phyloP scores from a whole-genome alignment of 176 grass and related monocot genomes.

The Phoenix roebelenii region DNA sequence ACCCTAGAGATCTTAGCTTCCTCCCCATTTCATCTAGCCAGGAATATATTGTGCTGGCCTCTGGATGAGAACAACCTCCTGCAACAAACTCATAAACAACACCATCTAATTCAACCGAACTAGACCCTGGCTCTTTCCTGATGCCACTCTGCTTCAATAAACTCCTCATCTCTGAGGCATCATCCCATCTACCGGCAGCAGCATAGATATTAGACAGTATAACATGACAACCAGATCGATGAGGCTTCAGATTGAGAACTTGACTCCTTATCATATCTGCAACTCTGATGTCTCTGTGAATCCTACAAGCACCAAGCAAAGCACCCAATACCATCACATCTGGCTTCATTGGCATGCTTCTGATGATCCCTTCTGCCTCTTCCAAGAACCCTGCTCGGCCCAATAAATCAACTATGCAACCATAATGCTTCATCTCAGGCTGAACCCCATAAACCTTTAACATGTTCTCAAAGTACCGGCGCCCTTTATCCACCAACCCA shows the following conservation, averaged over 20 bases:
- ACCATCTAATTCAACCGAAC: slow-evolving; percentile 25
- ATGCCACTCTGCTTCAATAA: slow-evolving; percentile 30
- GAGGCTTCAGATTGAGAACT: slow-evolving; percentile 18
- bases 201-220: slow-evolving; percentile 45
- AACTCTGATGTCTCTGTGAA: slow-evolving; percentile 42
- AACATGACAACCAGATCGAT: slow-evolving; percentile 41
- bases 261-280: slow-evolving; percentile 38
- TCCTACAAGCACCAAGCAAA: slow-evolving; percentile 45
- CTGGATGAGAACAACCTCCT: background rate
- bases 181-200: slow-evolving; percentile 38
- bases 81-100: slow-evolving; percentile 9
- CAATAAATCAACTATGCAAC: slow-evolving; percentile 74
- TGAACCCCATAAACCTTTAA: slow-evolving; percentile 24
- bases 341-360: slow-evolving; percentile 45
- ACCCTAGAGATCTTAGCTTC: slow-evolving; percentile 2
- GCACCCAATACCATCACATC: slow-evolving; percentile 50
- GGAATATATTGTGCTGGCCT: background rate
- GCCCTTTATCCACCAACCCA: slow-evolving; percentile 46
- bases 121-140: slow-evolving; percentile 35
- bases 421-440: slow-evolving; percentile 52
- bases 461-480: slow-evolving; percentile 50
- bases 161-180: slow-evolving; percentile 30
- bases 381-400: slow-evolving; percentile 57
- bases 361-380: slow-evolving; percentile 45
- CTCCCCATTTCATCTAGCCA: slow-evolving; percentile 4